Conservation (phyloP, 257 asterid genomes). For the Catharanthus roseus region DNA sequence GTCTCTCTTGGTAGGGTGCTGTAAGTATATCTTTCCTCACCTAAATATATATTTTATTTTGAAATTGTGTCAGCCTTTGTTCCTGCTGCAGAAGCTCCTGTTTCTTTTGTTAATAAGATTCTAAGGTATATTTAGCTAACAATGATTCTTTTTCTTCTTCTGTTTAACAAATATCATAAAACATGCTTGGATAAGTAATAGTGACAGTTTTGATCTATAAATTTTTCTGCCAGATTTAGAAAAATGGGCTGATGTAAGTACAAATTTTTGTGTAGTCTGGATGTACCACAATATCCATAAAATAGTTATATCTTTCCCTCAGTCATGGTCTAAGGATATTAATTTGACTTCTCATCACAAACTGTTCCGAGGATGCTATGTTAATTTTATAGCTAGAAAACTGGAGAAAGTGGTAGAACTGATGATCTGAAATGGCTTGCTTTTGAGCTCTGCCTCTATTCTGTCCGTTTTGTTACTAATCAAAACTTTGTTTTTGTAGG, state of each 20-base stretch:
- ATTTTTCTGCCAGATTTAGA: neutral
- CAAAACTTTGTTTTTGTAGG: constrained; percentile 43
- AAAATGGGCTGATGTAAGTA: neutral
- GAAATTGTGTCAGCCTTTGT: neutral
- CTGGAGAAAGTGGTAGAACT: neutral
- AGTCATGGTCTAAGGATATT: neutral
- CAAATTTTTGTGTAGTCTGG: neutral
- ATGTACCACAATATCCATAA: neutral
- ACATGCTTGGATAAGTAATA: neutral
- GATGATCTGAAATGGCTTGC: neutral
- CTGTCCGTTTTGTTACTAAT: neutral
- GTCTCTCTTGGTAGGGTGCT: neutral
- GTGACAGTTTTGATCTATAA: neutral
- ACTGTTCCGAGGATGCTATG: neutral
- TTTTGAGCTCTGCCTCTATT: neutral
- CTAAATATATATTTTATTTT: neutral
- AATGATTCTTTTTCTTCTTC: neutral
- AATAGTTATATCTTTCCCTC: neutral
- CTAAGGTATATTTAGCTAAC: neutral
- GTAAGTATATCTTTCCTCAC: neutral
- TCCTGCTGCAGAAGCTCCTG: neutral
- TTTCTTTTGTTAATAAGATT: neutral
- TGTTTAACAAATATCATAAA: neutral
- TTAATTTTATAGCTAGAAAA: neutral
- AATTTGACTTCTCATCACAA: neutral